These are phyloP conservation scores for Fragilariopsis cylindrus DNA, from an alignment of 108 stramenopile species.

Conservation along the genomic window DNA sequence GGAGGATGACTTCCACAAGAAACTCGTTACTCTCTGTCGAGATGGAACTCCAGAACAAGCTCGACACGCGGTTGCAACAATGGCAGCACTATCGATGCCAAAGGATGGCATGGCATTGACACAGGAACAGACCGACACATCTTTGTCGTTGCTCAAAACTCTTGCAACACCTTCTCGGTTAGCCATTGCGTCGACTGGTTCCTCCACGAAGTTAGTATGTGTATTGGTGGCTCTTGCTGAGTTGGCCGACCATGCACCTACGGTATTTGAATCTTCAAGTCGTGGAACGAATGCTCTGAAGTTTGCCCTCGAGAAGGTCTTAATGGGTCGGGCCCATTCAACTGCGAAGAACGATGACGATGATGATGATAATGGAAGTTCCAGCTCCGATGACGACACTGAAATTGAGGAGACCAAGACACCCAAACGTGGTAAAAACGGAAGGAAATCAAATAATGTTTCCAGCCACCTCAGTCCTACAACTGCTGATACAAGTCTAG, in stretches of 20 bases:
- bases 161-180: constrained; percentile 63
- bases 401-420: constrained; percentile 30
- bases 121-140: constrained; percentile 30
- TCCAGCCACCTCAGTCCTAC: constrained; percentile 16
- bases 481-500: constrained; percentile 2
- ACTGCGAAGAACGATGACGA: constrained; percentile 34
- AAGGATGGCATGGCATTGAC: constrained; percentile 15
- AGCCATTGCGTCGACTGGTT: constrained; percentile 37
- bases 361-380: constrained; percentile 37
- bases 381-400: constrained; percentile 34
- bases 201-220: constrained; percentile 54
- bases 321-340: constrained; percentile 43
- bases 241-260: constrained; percentile 66
- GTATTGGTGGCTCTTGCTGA: constrained; percentile 69
- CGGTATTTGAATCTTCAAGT: constrained; percentile 47
- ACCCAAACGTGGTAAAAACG: constrained; percentile 14
- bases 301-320: constrained; percentile 64
- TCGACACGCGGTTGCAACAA: constrained; percentile 66
- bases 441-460: neutral
- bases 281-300: constrained; percentile 57
- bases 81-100: constrained; percentile 55
- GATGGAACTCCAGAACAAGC: constrained; percentile 85
- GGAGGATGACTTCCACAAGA: constrained; percentile 35
- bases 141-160: constrained; percentile 54
- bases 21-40: constrained; percentile 15